phyloP scores from a whole-genome alignment of 768 basidiomycete species.

The Kwoniella botswanensis region DNA sequence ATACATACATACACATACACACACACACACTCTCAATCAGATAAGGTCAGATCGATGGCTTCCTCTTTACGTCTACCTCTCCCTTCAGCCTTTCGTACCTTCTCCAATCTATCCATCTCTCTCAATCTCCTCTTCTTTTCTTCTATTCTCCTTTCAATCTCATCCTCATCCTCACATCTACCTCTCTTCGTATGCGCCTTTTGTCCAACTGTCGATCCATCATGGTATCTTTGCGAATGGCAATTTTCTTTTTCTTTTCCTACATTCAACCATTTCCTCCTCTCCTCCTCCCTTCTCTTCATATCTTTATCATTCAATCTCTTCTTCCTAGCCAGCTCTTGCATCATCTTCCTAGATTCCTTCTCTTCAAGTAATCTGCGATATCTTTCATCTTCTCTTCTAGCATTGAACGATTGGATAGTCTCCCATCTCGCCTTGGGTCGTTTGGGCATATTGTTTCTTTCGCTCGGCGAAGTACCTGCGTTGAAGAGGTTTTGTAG shows the following conservation, averaged over 20 bases:
- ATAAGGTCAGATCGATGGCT: conserved; percentile 21
- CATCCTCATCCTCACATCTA: conserved; percentile 1
- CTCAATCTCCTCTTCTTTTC: neutral
- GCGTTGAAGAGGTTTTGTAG: neutral
- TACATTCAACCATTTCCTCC: neutral
- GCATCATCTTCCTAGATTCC: neutral
- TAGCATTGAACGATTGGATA: neutral
- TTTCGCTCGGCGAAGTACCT: neutral
- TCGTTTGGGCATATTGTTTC: neutral
- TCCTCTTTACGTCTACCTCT: conserved; percentile 5
- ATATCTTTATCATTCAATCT: neutral
- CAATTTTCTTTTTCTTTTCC: no score
- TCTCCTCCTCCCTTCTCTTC: conserved; percentile 4
- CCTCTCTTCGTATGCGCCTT: neutral
- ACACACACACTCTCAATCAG: neutral
- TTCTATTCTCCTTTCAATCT: neutral
- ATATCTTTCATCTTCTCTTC: neutral
- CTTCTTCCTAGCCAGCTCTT: neutral
- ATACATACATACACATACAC: neutral
- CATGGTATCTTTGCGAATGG: no score
- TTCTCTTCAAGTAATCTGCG: neutral
- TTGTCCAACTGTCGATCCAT: no score
- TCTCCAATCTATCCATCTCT: neutral
- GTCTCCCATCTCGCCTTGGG: neutral
- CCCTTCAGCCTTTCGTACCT: neutral